phyloP scores from a whole-genome alignment of 805 yeast genomes.

The Maudiozyma barnettii region DNA sequence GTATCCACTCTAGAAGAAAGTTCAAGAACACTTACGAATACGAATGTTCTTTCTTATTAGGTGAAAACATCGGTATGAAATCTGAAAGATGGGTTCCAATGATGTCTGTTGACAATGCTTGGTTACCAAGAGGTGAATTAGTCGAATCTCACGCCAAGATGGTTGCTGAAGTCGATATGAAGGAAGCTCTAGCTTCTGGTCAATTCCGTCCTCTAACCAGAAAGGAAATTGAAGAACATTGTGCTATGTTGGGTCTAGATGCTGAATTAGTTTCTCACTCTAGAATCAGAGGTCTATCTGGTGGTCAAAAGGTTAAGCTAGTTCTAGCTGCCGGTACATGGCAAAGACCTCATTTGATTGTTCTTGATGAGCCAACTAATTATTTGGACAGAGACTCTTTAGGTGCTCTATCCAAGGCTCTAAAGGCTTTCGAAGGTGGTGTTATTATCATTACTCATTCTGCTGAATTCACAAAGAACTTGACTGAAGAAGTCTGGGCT shows the following conservation, averaged over 20 bases:
- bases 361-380: conserved; percentile 99
- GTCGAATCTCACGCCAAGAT: conserved; percentile 95
- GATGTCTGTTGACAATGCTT: conserved; percentile 99
- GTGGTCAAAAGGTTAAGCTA: conserved; percentile 99
- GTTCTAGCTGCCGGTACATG: conserved; percentile 99
- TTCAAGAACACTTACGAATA: conserved; percentile 99
- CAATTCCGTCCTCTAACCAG: conserved; percentile 99
- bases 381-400: conserved; percentile 98
- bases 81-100: conserved; percentile 99
- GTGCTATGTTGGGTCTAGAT: conserved; percentile 96
- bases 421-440: conserved; percentile 99
- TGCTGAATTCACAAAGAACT: conserved; percentile 98
- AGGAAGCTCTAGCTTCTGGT: conserved; percentile 99
- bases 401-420: conserved; percentile 98
- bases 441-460: conserved; percentile 99
- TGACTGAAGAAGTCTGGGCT: conserved; percentile 99
- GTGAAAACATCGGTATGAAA: conserved; percentile 99
- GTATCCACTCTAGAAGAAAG: conserved; percentile 94
- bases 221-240: conserved; percentile 98
- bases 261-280: conserved; percentile 99
- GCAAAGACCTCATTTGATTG: conserved; percentile 99
- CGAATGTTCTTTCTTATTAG: conserved; percentile 94
- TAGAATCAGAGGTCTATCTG: conserved; percentile 99
- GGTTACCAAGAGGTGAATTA: conserved; percentile 99
- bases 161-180: conserved; percentile 99